Base-by-base conservation (phyloP, 345 rosid genomes). In the Cardamine occulta region DNA sequence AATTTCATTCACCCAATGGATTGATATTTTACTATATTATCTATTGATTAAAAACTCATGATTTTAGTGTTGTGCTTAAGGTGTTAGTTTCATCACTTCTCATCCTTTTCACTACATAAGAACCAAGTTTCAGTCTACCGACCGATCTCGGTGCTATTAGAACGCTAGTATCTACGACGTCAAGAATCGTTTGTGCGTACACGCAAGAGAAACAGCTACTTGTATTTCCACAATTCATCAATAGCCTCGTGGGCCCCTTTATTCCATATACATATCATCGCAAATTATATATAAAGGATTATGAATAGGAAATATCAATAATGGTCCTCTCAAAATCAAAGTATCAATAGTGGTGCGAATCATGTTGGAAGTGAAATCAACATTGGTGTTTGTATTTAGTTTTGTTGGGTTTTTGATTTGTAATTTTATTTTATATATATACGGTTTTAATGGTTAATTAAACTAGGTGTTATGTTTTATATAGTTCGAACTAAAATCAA, bases 161-260 rank as follows among this genome's bases (percentile, higher is more conserved):
- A 29, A 62, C 23, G 23, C 54, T 24, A 48, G 18, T 53, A 74
- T 66, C 73, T 74, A 68, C 68, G 63, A 68, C 68, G 69, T 68
- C 61, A 59, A 74, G 67, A 66, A 74, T 74, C 32, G 70, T 66
- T 60, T 75, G 74, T 75, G 79, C 79, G 79, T 75, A 75, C 79
- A 75, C 79, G 79, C 79, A 75, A 75, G 74, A 52, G 63, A 12
- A 37, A 75, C 69, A 60, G 34, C 54, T 62, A 68, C 64, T 52
- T 57, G 74, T 52, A 51, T 40, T 75, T 53, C 37, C 74, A 68
- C 69, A 60, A 7, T 61, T 29, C 63, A 52, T 68, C 61, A 49
- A 48, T 37, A 58, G 54, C 55, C 61, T 58, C 61, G 67, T 58
- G 58, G 73, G 53, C 21, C 78, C 79, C 68, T 54, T 65, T 47